Evolutionary conservation across 805 yeast species (phyloP), one percentile per base, ranked within the genome.

Genomic region (Jamesozyma piceae): DNA sequence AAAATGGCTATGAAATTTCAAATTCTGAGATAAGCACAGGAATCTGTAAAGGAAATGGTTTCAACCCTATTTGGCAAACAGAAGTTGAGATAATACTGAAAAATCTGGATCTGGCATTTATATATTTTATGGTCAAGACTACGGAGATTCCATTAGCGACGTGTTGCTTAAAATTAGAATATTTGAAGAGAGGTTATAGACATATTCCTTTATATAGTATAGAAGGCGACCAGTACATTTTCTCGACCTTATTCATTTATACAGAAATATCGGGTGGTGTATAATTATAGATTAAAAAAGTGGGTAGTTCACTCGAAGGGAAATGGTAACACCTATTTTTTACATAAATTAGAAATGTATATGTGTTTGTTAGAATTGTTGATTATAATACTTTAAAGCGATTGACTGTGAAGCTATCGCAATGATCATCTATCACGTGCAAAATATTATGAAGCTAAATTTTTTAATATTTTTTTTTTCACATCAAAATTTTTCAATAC

Each of bases 21-120:
- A 44, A 28, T 4, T 41, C 45, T 1, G 49, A 48, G 10, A 50
- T 49, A 9, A 34, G 51, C 2, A 65, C 72, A 0, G 49, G 46
- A 10, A 39, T 50, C 3, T 72, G 82, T 1, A 55, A 60, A 5
- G 78, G 76, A 39, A 88, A 89, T 62, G 97, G 97, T 0, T 86
- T 85, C 63, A 87, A 84, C 55, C 97, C 97, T 0, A 62, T 72
- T 5, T 90, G 97, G 97, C 76, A 80, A 47, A 70, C 73, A 39
- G 58, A 55, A 4, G 71, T 79, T 46, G 48, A 57, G n/a, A 71
- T 80, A 2, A 52, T 53, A 0, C 50, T 68, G 5, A 58, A 62
- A 3, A 58, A 70, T 6, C 58, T 55, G 5, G 62, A 66, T 42
- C 65, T 82, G 33, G 72, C 77, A 2, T 84, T 84, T 55, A 46